Base-by-base conservation (phyloP, 2,329 filamentous ascomycete genomes). In the Aspergillus hortae region DNA sequence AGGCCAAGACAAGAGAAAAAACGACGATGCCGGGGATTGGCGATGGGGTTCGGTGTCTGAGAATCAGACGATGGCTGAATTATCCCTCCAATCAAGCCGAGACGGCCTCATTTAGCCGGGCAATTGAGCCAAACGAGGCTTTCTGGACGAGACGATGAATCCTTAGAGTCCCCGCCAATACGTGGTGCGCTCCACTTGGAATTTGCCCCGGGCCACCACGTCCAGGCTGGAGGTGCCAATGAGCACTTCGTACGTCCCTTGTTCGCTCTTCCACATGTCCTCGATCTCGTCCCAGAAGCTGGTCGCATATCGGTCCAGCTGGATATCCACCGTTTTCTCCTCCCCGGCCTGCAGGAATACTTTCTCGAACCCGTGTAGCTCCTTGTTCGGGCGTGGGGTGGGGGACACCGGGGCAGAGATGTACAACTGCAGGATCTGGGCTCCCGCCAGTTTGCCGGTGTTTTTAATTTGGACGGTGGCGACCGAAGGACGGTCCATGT, bases 401-500 rank as follows among this genome's bases (percentile, higher is more conserved):
- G 67, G 59, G 14, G 64, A 63, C 6, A 56, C 55, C 5, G 60
- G 54, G 2, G 56, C 55, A 6, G 59, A 52, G 4, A 64, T 47
- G 49, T 64, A 84, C 1, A 76, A 73, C 57, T 84, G 81, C 6
- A 83, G 73, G 44, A 78, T 75, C 51, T 82, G 76, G 3, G 73
- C 69, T 58, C 78, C 81, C 58, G 65, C 80, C 65, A 69, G 67
- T 5, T 78, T 62, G 43, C 77, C 80, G 0, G 73, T 79, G 55
- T 85, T 83, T 11, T 73, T 74, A 14, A 85, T 71, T 9, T 55
- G 56, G 4, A 74, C 41, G 2, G 71, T 72, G 12, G 80, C 65
- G 3, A 67, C 69, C 21, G 81, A 56, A 0, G 73, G 75, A n/a
- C 79, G 71, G 0, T 62, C 62, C 0, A 73, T 69, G 1, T 68